Evolutionary conservation across 768 basidiomycete genomes (phyloP).

Genomic region (Harrya chromipes): DNA sequence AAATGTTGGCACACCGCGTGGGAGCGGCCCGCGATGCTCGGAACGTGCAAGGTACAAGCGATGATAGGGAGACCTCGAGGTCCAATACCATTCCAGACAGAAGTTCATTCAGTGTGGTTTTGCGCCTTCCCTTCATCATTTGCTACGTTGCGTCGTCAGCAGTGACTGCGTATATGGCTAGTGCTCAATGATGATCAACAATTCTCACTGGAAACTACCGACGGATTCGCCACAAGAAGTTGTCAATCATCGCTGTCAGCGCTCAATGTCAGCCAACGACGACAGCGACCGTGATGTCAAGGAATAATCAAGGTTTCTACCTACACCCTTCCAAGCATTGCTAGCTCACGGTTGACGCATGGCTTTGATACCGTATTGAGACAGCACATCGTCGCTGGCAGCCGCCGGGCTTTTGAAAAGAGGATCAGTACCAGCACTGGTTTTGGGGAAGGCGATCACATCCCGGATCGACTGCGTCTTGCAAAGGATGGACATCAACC

Average conservation of each 20-base stretch:
- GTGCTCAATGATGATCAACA: too few relatives aligned
- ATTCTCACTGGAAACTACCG: neutral
- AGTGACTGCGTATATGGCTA: too few relatives aligned
- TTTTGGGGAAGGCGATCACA: constrained; percentile 97
- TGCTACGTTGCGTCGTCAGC: too few relatives aligned
- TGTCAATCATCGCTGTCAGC: neutral
- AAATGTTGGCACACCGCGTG: too few relatives aligned
- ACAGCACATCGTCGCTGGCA: constrained; percentile 47
- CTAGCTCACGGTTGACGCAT: constrained; percentile 7
- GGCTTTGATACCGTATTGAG: constrained; percentile 60
- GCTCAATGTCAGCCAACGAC: neutral
- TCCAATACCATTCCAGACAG: too few relatives aligned
- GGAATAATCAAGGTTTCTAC: neutral
- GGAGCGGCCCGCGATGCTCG: neutral
- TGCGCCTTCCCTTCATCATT: too few relatives aligned
- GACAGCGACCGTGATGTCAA: constrained; percentile 2
- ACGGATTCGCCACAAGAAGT: neutral
- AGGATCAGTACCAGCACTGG: constrained; percentile 75
- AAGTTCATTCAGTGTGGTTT: too few relatives aligned
- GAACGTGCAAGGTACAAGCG: neutral
- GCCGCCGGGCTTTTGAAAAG: constrained; percentile 86
- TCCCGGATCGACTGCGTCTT: constrained; percentile 85
- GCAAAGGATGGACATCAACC: constrained; percentile 89
- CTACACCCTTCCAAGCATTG: neutral
- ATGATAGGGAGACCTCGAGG: neutral